Base-by-base conservation (phyloP, 345 rosid species). In the Pistacia vera region DNA sequence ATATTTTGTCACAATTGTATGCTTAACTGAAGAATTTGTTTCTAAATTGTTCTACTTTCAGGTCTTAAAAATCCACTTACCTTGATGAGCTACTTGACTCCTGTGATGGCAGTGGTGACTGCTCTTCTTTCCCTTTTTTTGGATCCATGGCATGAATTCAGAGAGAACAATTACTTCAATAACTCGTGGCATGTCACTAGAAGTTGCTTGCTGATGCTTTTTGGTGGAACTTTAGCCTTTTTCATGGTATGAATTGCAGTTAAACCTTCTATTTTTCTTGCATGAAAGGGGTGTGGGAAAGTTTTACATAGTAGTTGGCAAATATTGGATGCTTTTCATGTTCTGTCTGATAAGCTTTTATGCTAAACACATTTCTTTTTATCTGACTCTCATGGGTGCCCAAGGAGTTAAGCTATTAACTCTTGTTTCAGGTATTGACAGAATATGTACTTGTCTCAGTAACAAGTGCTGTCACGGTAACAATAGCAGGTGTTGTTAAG, bases 381-480 rank as follows among this genome's bases (percentile, higher is more conserved):
- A 16, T 51, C n/a, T 51, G 8, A 52, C 71, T 67, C 35, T 72
- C 5, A 18, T n/a, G 30, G 51, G 38, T 58, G 46, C 76, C 17
- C 30, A 63, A 61, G 52, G 76, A 71, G 56, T 36, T 63, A 73
- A 41, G 17, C 5, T 65, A 35, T 66, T 30, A 75, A 74, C 38
- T 71, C 65, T 59, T 75, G 44, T 67, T 87, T 80, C 94, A 96
- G 99, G 99, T 96, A 69, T 83, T 96, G 71, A 93, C 98, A 2
- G 99, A 93, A 84, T 92, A 88, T 67, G 81, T 94, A 73, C 98
- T 97, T 81, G 91, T 97, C 78, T 94, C 97, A 58, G 98, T 97
- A 76, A 97, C 99, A 48, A 97, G 99, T 86, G 99, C 99, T 71
- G 98, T 97, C 76, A 97, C 98, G 4, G 92, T 97, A 81, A 94